Evolutionary conservation across 1,139 yeast species (phyloP).

Genomic region (Yarrowia galli): DNA sequence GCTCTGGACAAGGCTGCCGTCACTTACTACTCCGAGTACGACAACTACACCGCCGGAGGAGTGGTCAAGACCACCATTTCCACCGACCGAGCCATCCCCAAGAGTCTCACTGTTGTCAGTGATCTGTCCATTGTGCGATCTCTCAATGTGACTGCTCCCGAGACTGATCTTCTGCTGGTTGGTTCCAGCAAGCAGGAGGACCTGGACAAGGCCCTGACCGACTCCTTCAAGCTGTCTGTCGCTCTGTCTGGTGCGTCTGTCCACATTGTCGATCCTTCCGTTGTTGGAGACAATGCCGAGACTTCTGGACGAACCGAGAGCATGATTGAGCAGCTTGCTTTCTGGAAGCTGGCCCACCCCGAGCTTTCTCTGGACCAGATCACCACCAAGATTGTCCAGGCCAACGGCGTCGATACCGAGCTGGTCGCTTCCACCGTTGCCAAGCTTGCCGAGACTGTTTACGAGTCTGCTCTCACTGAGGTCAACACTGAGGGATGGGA

Average conservation of each 20-base stretch:
- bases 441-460: slow-evolving; percentile 57
- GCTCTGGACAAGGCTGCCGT: slow-evolving; percentile 69
- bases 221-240: slow-evolving; percentile 61
- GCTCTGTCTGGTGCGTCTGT: slow-evolving; percentile 62
- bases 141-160: slow-evolving; percentile 68
- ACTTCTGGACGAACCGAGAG: slow-evolving; percentile 79
- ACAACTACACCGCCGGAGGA: slow-evolving; percentile 77
- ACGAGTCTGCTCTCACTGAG: slow-evolving; percentile 47
- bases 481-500: slow-evolving; percentile 47
- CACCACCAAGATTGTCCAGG: slow-evolving; percentile 79
- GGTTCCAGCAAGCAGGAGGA: slow-evolving; percentile 50
- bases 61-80: slow-evolving; percentile 77
- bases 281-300: slow-evolving; percentile 54
- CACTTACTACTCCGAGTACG: slow-evolving; percentile 68
- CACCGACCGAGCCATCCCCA: slow-evolving; percentile 49
- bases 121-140: slow-evolving; percentile 60
- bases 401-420: slow-evolving; percentile 84
- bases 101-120: slow-evolving; percentile 66
- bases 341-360: slow-evolving; percentile 77
- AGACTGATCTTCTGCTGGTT: slow-evolving; percentile 64
- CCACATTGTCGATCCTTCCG: slow-evolving; percentile 49
- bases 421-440: slow-evolving; percentile 83
- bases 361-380: slow-evolving; percentile 65
- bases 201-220: slow-evolving; percentile 60
- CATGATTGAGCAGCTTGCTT: slow-evolving; percentile 78